Base-by-base conservation (phyloP, 495 filamentous ascomycete species). In the Melanomma pulvis-pyrius region DNA sequence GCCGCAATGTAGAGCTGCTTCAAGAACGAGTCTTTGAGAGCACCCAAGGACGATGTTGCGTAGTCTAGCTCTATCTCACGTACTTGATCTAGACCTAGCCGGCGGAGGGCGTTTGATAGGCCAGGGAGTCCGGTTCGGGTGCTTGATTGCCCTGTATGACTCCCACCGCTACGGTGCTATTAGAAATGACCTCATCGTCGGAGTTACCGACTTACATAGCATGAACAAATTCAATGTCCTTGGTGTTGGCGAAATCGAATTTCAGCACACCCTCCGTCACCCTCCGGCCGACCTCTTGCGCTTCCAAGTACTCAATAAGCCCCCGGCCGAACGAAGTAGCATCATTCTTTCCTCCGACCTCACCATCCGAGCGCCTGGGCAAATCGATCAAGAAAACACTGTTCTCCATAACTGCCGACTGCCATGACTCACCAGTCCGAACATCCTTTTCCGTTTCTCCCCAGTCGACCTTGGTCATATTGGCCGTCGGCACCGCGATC, bases 371-470 rank as follows among this genome's bases (percentile, higher is more conserved):
- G 12, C 83, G 78, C 25, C 83, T 82, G 0, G 92, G 92, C 11
- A 97, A 83, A 72, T 97, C 92, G 63, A 97, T 90, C 5, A 96
- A 74, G 68, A 96, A 97, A 2, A 90, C 85, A 66, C 85, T 88
- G 29, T 72, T 61, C 44, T 58, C 50, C 57, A 65, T 54, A 12
- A 59, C 59, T 13, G 60, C 52, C 6, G 41, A 26, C 46, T 63
- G 61, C 21, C 47, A 51, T 17, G 36, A 59, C 22, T 46, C 8
- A 6, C 59, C 54, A 12, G 21, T 61, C 1, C 55, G 44, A 8
- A 50, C 12, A 49, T 58, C 83, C 88, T 24, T 55, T 49, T 96
- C 96, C 71, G 82, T 82, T 71, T 93, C 92, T 0, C 92, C 92
- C 92, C 92, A 96, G 73, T 96, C 92, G 68, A 86, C 89, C 1